These are phyloP conservation scores for Amanita phalloides DNA, from an alignment of 768 basidiomycete species.

Conservation along the genomic window DNA sequence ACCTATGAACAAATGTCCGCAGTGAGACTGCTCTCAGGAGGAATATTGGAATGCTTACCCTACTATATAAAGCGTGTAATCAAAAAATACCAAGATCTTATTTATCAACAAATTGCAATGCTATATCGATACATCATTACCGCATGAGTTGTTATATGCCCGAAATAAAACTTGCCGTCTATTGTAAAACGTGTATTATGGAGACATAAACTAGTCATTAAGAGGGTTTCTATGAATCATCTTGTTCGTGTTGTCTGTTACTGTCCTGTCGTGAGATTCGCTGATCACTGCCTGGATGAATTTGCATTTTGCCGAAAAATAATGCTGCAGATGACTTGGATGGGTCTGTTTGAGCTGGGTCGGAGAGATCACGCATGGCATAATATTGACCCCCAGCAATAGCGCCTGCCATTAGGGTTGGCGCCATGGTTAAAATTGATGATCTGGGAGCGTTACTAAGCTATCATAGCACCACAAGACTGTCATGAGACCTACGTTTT, in stretches of 20 bases:
- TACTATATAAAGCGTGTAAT: neutral
- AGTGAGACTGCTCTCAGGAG: neutral
- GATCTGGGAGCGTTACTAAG: slow-evolving; percentile 13
- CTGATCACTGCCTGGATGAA: slow-evolving; percentile 78
- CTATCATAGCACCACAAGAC: neutral
- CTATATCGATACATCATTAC: neutral
- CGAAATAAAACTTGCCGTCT: neutral
- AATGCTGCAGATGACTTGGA: slow-evolving; percentile 74
- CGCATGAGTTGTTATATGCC: neutral
- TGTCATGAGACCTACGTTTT: slow-evolving; percentile 23
- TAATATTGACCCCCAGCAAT: slow-evolving; percentile 64
- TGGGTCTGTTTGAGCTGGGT: slow-evolving; percentile 69
- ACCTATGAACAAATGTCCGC: neutral
- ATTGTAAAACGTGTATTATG: neutral
- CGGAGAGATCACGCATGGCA: slow-evolving; percentile 46
- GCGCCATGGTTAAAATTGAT: slow-evolving; percentile 40
- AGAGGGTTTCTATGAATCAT: neutral
- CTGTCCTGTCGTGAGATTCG: neutral
- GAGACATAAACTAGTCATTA: neutral
- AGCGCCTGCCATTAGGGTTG: slow-evolving; percentile 31
- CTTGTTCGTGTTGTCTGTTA: neutral
- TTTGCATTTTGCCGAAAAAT: slow-evolving; percentile 76
- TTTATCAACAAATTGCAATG: neutral
- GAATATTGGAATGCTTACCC: neutral
- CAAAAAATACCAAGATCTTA: neutral